phyloP scores from a whole-genome alignment of 257 asterid species.

The Solanum chiquidenum region DNA sequence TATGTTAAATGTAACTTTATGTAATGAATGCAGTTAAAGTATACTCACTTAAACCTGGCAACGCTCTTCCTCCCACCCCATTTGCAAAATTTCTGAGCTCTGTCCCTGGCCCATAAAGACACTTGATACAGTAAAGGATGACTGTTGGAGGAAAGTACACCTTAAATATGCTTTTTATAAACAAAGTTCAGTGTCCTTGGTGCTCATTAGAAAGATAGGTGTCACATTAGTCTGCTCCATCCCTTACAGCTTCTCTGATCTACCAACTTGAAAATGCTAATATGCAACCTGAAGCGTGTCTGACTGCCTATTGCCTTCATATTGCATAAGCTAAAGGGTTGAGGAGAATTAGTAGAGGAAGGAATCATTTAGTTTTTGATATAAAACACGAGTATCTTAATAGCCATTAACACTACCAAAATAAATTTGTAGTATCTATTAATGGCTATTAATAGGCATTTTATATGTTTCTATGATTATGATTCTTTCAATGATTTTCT shows the following conservation, averaged over 20 bases:
- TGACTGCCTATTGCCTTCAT: neutral
- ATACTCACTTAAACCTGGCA: neutral
- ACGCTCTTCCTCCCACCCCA: neutral
- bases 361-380: neutral
- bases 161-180: neutral
- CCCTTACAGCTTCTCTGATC: neutral
- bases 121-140: neutral
- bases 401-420: neutral
- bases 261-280: neutral
- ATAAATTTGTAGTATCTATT: neutral
- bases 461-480: neutral
- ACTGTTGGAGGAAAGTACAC: neutral
- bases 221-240: neutral
- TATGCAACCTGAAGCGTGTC: neutral
- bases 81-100: neutral
- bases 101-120: neutral
- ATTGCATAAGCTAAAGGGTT: neutral
- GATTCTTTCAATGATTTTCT: neutral
- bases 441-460: neutral
- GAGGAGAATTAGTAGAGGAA: neutral
- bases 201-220: neutral
- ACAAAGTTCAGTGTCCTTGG: neutral
- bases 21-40: neutral
- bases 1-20: neutral
- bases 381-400: neutral